A percentile compares a stretch with the other conserved stretches of the same genome.
Evolutionary conservation across 1,139 yeast genomes (phyloP).

Genomic region (Candida freyschussii): DNA sequence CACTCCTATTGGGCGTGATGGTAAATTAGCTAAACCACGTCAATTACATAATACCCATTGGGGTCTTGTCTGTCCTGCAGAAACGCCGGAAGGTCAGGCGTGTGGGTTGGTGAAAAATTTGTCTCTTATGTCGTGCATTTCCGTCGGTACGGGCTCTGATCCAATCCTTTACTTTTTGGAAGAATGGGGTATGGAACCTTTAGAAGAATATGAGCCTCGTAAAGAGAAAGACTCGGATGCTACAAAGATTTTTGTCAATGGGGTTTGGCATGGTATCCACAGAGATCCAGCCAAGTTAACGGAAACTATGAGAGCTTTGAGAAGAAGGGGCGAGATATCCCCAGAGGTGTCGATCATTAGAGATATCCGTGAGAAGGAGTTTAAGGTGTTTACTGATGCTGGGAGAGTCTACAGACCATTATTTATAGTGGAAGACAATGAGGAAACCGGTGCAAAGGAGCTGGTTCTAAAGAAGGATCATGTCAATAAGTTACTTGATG

Average conservation of each 20-base stretch:
- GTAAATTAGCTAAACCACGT: constrained; percentile 97
- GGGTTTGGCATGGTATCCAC: constrained; percentile 99
- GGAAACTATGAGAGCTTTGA: constrained; percentile 82
- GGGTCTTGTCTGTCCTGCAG: constrained; percentile 99
- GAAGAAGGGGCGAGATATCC: constrained; percentile 94
- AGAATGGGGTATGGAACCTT: constrained; percentile 99
- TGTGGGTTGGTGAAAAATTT: constrained; percentile 97
- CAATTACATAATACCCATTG: constrained; percentile 98
- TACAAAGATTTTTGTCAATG: constrained; percentile 93
- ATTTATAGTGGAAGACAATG: constrained; percentile 76
- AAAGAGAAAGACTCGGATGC: constrained; percentile 88
- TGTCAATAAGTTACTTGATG: constrained; percentile 61
- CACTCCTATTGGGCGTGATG: constrained; percentile 98
- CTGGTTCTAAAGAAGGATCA: constrained; percentile 82
- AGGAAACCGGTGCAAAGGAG: constrained; percentile 66
- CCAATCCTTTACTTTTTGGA: constrained; percentile 90
- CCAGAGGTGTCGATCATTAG: constrained; percentile 96
- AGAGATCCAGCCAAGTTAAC: constrained; percentile 91
- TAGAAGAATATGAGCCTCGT: constrained; percentile 93
- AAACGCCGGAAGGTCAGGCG: constrained; percentile 99
- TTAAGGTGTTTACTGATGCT: constrained; percentile 95
- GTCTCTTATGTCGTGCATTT: constrained; percentile 94
- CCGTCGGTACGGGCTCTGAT: constrained; percentile 97
- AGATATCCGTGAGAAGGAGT: constrained; percentile 94
- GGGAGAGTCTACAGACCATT: constrained; percentile 98